Evolutionary conservation across 2,329 filamentous ascomycete genomes (phyloP), one percentile per base, ranked within the genome.

Genomic region (Colletotrichum sp.): DNA sequence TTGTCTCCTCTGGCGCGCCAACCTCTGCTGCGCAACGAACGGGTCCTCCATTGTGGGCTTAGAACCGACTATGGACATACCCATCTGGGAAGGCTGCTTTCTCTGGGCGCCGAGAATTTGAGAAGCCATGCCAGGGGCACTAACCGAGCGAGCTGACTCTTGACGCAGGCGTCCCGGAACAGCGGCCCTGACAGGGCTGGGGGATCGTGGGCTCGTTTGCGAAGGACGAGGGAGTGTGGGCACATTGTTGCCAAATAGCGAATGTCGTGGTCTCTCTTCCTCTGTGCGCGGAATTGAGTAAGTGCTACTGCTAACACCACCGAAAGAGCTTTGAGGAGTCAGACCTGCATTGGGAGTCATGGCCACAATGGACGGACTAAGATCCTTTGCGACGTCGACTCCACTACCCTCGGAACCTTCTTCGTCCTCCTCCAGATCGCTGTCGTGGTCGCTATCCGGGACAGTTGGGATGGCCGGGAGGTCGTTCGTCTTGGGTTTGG

Each of bases 181-280:
- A 55, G 90, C 88, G 68, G 88, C 87, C 39, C 93, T 91, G 30
- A 94, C 85, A 2, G 94, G 94, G 78, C 94, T 96, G 2, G 94
- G 94, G 12, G 94, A 95, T 43, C 93, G 91, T 62, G 94, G 93
- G 78, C 91, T 93, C n/a, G 87, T 86, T 25, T 85, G 86, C 39
- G 83, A 87, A 28, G 90, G 86, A 39, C 89, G 90, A 12, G 91
- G 86, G 71, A 94, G 90, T 28, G 89, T 77, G 0, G 91, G 90
- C 22, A 86, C 87, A 55, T 86, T 88, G 52, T 92, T 89, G 10
- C 90, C 91, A 82, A 93, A 93, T 7, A 92, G 82, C 4, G 85
- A 80, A n/a, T 82, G 82, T 18, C 85, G 79, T 75, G 83, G 83
- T 58, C 81, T 84, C 64, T 88, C 86, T 66, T 87, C 87, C 66